Percentiles rank a stretch among this genome's conserved stretches.
Conservation (phyloP, 2,329 filamentous ascomycete species). For the Calonectria henricotiae region DNA sequence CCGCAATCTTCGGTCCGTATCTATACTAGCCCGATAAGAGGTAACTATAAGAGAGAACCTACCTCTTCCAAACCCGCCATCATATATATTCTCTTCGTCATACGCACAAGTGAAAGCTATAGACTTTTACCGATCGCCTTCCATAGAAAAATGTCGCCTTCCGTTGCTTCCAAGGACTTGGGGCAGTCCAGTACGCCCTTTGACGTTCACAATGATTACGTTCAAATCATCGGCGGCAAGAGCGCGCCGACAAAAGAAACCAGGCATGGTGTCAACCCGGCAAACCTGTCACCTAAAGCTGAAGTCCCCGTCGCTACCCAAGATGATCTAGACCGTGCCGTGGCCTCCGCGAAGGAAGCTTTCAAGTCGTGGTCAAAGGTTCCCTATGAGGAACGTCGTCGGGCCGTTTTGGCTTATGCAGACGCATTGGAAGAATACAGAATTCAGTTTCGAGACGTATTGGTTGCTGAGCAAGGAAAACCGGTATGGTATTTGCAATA, state of each 20-base stretch:
- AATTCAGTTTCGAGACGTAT: slow-evolving; percentile 47
- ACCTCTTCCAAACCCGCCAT: background rate
- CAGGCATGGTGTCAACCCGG: slow-evolving; percentile 53
- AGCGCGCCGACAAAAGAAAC: slow-evolving; percentile 39
- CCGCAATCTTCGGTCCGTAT: background rate
- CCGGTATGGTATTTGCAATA: slow-evolving; percentile 42
- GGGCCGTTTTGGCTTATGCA: slow-evolving; percentile 48
- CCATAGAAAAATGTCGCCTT: background rate
- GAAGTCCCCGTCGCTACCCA: slow-evolving; percentile 50
- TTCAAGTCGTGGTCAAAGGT: slow-evolving; percentile 53
- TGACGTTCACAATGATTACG: slow-evolving; percentile 40
- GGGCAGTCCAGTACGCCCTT: slow-evolving; percentile 10
- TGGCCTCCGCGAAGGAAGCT: slow-evolving; percentile 47
- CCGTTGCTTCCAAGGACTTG: background rate
- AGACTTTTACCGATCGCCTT: background rate
- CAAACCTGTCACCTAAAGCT: slow-evolving; percentile 53
- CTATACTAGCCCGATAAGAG: background rate
- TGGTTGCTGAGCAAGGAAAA: slow-evolving; percentile 54
- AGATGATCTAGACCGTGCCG: slow-evolving; percentile 50
- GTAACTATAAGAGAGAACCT: background rate
- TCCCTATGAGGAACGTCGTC: slow-evolving; percentile 46
- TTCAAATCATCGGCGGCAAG: slow-evolving; percentile 51
- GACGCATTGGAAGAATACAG: slow-evolving; percentile 48
- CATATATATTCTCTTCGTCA: background rate
- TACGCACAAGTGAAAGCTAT: background rate